A percentile compares a stretch with the other conserved stretches of the same genome.
Conservation (phyloP, 805 yeast species). For the Saccharomyces mikatae region DNA sequence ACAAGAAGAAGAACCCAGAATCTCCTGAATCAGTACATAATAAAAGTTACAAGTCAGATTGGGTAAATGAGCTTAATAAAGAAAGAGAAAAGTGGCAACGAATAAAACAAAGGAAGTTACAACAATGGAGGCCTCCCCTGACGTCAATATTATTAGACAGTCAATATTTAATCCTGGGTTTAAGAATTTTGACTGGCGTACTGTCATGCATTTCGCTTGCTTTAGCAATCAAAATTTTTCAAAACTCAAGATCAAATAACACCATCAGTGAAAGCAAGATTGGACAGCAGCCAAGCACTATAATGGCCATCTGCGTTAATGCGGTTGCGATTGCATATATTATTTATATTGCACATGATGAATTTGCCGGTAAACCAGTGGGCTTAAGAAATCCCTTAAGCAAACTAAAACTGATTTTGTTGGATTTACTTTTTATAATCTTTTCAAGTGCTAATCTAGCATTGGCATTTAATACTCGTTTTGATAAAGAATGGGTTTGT, state of each 20-base stretch:
- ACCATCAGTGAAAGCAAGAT: conserved; percentile 27
- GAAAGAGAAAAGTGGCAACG: conserved; percentile 27
- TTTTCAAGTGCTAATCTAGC: conserved; percentile 84
- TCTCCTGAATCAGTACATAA: not conserved
- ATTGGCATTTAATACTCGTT: conserved; percentile 74
- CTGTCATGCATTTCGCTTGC: conserved; percentile 65
- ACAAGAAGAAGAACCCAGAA: conserved; percentile 1
- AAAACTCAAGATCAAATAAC: conserved; percentile 26
- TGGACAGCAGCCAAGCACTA: conserved; percentile 77
- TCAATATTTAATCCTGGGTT: conserved; percentile 72
- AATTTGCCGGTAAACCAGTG: conserved; percentile 82
- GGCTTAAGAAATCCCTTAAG: conserved; percentile 82
- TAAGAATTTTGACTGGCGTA: conserved; percentile 52
- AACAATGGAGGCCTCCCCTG: conserved; percentile 56
- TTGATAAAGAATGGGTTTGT: conserved; percentile 80
- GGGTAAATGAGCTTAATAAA: conserved; percentile 21
- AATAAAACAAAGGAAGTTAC: conserved; percentile 43
- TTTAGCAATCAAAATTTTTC: conserved; percentile 54
- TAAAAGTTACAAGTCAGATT: conserved; percentile 7
- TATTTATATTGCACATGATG: conserved; percentile 79
- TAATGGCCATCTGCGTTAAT: conserved; percentile 86
- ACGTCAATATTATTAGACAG: conserved; percentile 56
- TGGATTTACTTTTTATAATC: conserved; percentile 81
- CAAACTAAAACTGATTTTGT: conserved; percentile 70
- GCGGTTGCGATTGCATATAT: conserved; percentile 70